Evolutionary conservation across 2,329 filamentous ascomycete genomes (phyloP).

Genomic region (Botrytis byssoidea): DNA sequence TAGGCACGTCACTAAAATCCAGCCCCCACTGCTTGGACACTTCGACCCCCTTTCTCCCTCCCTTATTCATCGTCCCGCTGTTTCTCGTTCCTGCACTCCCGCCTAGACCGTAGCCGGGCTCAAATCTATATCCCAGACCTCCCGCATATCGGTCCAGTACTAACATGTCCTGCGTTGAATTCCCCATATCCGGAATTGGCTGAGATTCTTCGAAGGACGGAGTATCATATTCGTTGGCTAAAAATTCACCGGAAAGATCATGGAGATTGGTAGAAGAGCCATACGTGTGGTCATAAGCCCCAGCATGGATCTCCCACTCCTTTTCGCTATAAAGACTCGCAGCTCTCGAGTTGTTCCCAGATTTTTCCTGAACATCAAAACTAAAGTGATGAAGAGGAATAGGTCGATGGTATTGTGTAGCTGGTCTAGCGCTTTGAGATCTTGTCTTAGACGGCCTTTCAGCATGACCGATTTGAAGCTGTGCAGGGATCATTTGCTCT

Average conservation of each 20-base stretch:
- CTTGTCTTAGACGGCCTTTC: not conserved
- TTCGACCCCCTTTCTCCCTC: slow-evolving; percentile 23
- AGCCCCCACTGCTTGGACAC: slow-evolving; percentile 27
- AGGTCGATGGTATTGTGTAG: slow-evolving; percentile 16
- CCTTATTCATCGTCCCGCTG: slow-evolving; percentile 17
- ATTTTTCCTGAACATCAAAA: slow-evolving; percentile 15
- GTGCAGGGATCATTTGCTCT: not conserved
- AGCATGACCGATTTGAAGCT: not conserved
- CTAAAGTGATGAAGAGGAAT: slow-evolving; percentile 20
- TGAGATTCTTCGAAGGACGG: slow-evolving; percentile 21
- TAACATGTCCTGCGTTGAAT: slow-evolving; percentile 31
- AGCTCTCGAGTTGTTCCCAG: not conserved
- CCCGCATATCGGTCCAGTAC: slow-evolving; percentile 32
- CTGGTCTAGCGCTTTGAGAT: slow-evolving; percentile 13
- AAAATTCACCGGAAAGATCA: not conserved
- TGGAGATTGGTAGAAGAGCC: slow-evolving; percentile 22
- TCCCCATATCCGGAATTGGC: slow-evolving; percentile 19
- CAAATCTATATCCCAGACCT: slow-evolving; percentile 30
- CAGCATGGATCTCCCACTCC: slow-evolving; percentile 19
- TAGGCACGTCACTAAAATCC: slow-evolving; percentile 33
- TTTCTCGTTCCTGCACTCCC: slow-evolving; percentile 28
- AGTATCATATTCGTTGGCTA: slow-evolving; percentile 23
- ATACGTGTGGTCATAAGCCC: slow-evolving; percentile 32
- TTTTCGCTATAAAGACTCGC: slow-evolving; percentile 18
- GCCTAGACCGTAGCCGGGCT: slow-evolving; percentile 26